Conservation (phyloP, 2,329 filamentous ascomycete genomes). For the Cadophora luteo-olivacea region DNA sequence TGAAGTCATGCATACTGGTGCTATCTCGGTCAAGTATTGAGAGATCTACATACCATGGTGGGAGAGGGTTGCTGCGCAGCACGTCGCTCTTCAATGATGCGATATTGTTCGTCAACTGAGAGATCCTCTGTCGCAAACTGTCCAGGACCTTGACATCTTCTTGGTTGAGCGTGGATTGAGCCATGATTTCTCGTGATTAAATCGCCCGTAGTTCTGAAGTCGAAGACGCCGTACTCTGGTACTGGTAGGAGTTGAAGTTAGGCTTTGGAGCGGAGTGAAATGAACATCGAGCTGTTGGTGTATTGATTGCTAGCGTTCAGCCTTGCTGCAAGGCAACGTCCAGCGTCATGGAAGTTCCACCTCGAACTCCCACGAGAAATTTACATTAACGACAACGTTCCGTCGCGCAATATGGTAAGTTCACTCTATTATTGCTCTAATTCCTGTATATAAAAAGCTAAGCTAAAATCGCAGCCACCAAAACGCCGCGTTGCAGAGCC, state of each 20-base stretch:
- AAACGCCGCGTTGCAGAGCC: conserved; percentile 41
- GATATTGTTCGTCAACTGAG: conserved; percentile 73
- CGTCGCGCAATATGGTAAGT: conserved; percentile 18
- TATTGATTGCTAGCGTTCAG: background rate
- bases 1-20: background rate
- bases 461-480: conserved; percentile 35
- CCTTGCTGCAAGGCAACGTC: conserved; percentile 17
- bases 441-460: conserved; percentile 5
- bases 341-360: conserved; percentile 11
- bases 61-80: conserved; percentile 68
- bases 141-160: conserved; percentile 74
- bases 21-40: background rate
- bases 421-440: background rate
- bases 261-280: no score
- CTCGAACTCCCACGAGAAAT: background rate
- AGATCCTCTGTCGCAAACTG: conserved; percentile 70
- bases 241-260: background rate
- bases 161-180: conserved; percentile 33
- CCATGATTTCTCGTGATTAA: conserved; percentile 31
- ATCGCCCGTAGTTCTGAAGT: background rate
- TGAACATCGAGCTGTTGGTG: background rate
- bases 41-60: conserved; percentile 61
- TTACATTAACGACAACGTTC: background rate
- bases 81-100: conserved; percentile 68
- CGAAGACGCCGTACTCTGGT: background rate